Evolutionary conservation across 495 filamentous ascomycete species (phyloP), one percentile per base, ranked within the genome.

Genomic region (Lophium mytilinum): DNA sequence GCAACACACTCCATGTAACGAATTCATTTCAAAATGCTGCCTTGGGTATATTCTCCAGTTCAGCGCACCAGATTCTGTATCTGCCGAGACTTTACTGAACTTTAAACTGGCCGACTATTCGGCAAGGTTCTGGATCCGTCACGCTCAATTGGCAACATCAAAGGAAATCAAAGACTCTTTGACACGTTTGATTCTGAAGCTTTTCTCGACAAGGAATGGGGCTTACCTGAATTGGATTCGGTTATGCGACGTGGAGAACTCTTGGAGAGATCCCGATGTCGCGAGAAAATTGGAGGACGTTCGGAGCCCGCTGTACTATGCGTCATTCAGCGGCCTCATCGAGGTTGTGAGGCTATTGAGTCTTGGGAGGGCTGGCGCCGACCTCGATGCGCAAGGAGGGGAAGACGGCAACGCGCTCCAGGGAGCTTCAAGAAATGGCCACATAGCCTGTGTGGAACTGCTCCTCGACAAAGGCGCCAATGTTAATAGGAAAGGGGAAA

Each of bases 201-300:
- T 64, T 17, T 53, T 60, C 42, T 57, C 37, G 19, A 21, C 15
- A 34, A n/a, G 42, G 34, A 53, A 53, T 14, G 46, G 21, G 4
- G 47, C 57, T 9, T 60, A 52, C 50, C 17, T 56, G 1, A 63
- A 60, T 56, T 62, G 60, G 54, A 43, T 57, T 58, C 37, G 60
- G 10, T 41, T 62, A 12, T 41, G 50, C 19, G 43, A 62, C 50
- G 42, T 34, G 46, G 53, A 57, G 10, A 14, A 15, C 17, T 14
- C 39, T 17, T 57, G 59, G 59, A 24, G n/a, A 1, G 39, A 19
- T 4, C 21, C 39, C 19, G 24, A 56, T 57, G 24, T 49, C 36
- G 3, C 24, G 17, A 51, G 42, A 36, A 15, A 41, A 36, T 12
- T 48, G 33, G 52, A 49, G 11, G 12, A 33, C n/a, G 33, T 49